phyloP scores from a whole-genome alignment of 2,329 filamentous ascomycete genomes.

The Cladophialophora psammophila region DNA sequence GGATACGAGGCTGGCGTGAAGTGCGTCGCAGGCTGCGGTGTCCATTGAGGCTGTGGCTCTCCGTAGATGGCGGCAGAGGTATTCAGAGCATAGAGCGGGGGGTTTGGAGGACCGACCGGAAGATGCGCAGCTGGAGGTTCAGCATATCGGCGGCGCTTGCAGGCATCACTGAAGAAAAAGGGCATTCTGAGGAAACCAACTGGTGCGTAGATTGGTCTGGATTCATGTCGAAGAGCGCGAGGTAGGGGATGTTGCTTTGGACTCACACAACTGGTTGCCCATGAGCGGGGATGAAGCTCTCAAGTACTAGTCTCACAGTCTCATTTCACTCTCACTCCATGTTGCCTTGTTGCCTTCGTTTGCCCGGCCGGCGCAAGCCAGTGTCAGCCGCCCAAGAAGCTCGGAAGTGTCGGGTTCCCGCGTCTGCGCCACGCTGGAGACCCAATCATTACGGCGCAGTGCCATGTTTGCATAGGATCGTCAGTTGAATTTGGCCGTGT shows the following conservation, averaged over 20 bases:
- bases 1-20: not conserved
- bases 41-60: conserved; percentile 24
- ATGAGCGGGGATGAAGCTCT: not conserved
- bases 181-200: conserved; percentile 12
- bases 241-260: no score
- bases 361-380: conserved; percentile 6
- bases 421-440: conserved; percentile 25
- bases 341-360: conserved; percentile 9
- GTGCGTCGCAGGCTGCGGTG: conserved; percentile 19
- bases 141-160: conserved; percentile 27
- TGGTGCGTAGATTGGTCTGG: not conserved
- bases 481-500: not conserved
- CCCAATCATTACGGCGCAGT: conserved; percentile 23
- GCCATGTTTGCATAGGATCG: not conserved
- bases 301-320: not conserved
- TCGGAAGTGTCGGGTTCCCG: conserved; percentile 14
- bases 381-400: not conserved
- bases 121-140: not conserved
- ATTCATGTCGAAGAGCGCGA: not conserved
- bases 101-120: conserved; percentile 15
- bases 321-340: not conserved
- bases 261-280: not conserved
- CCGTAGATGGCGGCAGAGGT: conserved; percentile 1
- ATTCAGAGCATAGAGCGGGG: conserved; percentile 17
- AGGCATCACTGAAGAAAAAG: conserved; percentile 20